phyloP scores from a whole-genome alignment of 805 yeast species.

The Priceomyces castillae region DNA sequence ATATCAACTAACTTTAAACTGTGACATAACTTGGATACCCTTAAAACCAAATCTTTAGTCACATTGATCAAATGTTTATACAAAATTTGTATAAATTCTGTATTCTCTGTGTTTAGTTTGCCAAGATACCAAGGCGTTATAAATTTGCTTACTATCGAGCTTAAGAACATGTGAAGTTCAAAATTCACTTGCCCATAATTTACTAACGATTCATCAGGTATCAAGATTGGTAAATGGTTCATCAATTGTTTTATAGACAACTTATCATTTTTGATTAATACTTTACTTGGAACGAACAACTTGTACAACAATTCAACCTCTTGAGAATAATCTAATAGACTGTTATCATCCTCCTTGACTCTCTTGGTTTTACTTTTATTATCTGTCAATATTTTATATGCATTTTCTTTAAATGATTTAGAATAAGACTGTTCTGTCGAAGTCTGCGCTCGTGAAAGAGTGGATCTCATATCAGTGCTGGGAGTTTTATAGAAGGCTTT shows the following conservation, averaged over 20 bases:
- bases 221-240: slow-evolving; percentile 27
- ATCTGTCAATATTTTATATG: slow-evolving; percentile 5
- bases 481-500: no score
- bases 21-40: slow-evolving; percentile 13
- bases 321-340: slow-evolving; percentile 18
- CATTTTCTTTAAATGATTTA: background rate
- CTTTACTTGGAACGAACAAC: slow-evolving; percentile 34
- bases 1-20: slow-evolving; percentile 14
- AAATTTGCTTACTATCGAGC: slow-evolving; percentile 24
- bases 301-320: slow-evolving; percentile 33
- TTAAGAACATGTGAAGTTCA: slow-evolving; percentile 37
- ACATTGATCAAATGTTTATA: slow-evolving; percentile 25
- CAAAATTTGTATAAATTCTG: slow-evolving; percentile 25
- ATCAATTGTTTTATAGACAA: slow-evolving; percentile 24
- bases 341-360: slow-evolving; percentile 16
- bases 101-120: slow-evolving; percentile 31
- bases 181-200: slow-evolving; percentile 23
- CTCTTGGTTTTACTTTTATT: slow-evolving; percentile 6
- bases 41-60: slow-evolving; percentile 20
- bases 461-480: background rate
- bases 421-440: background rate
- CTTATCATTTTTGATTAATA: slow-evolving; percentile 28
- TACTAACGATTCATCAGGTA: slow-evolving; percentile 15
- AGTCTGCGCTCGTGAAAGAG: background rate
- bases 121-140: slow-evolving; percentile 25